Conservation (phyloP, 2,329 filamentous ascomycete genomes). For the Trichophyton mentagrophytes region DNA sequence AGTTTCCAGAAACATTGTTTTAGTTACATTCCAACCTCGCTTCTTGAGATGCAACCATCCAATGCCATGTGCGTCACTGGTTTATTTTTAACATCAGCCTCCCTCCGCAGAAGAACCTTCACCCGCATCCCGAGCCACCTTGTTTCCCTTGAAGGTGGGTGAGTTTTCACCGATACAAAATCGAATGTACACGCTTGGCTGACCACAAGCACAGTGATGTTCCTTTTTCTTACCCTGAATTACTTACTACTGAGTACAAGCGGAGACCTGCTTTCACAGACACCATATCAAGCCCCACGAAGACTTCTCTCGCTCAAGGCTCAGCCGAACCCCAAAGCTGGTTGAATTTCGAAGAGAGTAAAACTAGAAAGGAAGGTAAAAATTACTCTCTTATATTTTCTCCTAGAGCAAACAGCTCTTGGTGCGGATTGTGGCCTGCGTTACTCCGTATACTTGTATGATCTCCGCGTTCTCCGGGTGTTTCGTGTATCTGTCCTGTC, state of each 20-base stretch:
- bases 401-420: neutral
- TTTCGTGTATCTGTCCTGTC: neutral
- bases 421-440: neutral
- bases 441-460: neutral
- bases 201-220: neutral
- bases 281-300: neutral
- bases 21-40: neutral
- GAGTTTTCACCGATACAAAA: neutral
- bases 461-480: slow-evolving; percentile 3
- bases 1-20: neutral
- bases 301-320: no score
- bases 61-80: neutral
- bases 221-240: neutral
- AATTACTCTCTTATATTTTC: neutral
- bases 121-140: neutral
- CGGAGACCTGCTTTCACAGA: neutral
- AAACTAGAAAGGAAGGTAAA: neutral
- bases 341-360: neutral
- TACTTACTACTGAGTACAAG: neutral
- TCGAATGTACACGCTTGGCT: neutral
- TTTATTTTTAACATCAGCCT: slow-evolving; percentile 1
- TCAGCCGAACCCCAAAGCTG: no score
- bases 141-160: no score
- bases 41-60: neutral
- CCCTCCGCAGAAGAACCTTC: neutral